Evolutionary conservation across 495 filamentous ascomycete genomes (phyloP).

Genomic region (Penicillium canariense): DNA sequence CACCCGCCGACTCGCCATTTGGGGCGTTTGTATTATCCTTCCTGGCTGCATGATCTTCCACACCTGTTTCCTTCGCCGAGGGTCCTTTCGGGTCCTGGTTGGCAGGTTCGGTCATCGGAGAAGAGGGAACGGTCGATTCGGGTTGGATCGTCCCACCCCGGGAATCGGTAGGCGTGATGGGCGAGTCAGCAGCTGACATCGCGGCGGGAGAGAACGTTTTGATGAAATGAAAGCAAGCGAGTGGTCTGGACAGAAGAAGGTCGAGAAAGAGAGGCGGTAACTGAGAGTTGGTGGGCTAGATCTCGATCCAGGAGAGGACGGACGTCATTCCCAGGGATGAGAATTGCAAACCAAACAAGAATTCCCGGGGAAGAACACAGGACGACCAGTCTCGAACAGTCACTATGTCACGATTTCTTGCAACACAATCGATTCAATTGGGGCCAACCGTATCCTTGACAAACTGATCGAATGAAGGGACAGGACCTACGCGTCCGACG

Average conservation of each 20-base stretch:
- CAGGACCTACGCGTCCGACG: constrained; percentile 7
- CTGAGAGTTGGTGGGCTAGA: neutral
- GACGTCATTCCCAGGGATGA: constrained; percentile 23
- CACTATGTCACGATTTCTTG: neutral
- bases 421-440: neutral
- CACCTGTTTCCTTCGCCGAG: constrained; percentile 7
- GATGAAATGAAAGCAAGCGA: neutral
- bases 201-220: neutral
- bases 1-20: neutral
- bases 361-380: neutral
- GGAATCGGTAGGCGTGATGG: constrained; percentile 34
- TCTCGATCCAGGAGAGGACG: constrained; percentile 4
- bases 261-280: neutral
- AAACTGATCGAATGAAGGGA: neutral
- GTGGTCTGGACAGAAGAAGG: neutral
- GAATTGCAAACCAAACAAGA: constrained; percentile 2
- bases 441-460: neutral
- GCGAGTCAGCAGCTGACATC: constrained; percentile 40
- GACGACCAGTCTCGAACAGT: neutral
- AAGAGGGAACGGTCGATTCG: constrained; percentile 46
- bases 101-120: constrained; percentile 31
- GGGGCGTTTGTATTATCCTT: constrained; percentile 9
- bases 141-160: constrained; percentile 28
- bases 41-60: neutral
- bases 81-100: constrained; percentile 20